phyloP scores from a whole-genome alignment of 768 basidiomycete genomes.

The Exsudoporus frostii region DNA sequence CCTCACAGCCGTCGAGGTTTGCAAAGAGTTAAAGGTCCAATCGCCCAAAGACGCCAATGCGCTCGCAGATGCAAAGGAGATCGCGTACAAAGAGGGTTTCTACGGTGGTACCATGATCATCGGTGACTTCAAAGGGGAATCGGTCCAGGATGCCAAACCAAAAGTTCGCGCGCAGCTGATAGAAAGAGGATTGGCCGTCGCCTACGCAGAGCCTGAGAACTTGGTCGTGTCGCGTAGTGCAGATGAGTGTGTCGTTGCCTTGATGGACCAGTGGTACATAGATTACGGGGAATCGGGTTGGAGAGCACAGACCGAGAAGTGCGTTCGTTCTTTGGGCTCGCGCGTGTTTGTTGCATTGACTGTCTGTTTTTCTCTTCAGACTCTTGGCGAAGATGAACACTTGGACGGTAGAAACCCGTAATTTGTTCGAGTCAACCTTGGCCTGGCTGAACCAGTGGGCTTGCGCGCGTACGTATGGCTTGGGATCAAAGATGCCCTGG shows the following conservation, averaged over 20 bases:
- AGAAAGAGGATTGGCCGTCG: constrained; percentile 69
- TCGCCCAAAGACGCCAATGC: constrained; percentile 93
- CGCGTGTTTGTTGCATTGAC: constrained; percentile 1
- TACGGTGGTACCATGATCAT: constrained; percentile 89
- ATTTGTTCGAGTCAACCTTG: constrained; percentile 87
- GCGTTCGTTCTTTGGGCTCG: constrained; percentile 27
- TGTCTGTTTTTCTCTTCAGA: constrained; percentile 37
- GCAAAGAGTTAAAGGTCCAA: constrained; percentile 89
- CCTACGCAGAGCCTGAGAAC: constrained; percentile 95
- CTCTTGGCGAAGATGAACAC: constrained; percentile 84
- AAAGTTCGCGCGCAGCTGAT: constrained; percentile 87
- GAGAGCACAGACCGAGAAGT: constrained; percentile 85
- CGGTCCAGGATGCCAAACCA: constrained; percentile 88
- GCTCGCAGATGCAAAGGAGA: constrained; percentile 93
- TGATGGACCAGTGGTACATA: constrained; percentile 99
- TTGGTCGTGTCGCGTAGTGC: constrained; percentile 83
- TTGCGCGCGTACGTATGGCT: constrained; percentile 94
- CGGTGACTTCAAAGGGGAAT: constrained; percentile 85
- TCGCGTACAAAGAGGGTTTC: constrained; percentile 98
- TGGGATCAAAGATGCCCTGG: constrained; percentile 96
- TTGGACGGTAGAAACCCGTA: constrained; percentile 86
- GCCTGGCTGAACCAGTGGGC: constrained; percentile 99
- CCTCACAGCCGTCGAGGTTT: constrained; percentile 77
- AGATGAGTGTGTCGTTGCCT: constrained; percentile 97
- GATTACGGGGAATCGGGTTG: constrained; percentile 93